phyloP scores from a whole-genome alignment of 371 early-diverging fungal species.

The Mucor saturninus region DNA sequence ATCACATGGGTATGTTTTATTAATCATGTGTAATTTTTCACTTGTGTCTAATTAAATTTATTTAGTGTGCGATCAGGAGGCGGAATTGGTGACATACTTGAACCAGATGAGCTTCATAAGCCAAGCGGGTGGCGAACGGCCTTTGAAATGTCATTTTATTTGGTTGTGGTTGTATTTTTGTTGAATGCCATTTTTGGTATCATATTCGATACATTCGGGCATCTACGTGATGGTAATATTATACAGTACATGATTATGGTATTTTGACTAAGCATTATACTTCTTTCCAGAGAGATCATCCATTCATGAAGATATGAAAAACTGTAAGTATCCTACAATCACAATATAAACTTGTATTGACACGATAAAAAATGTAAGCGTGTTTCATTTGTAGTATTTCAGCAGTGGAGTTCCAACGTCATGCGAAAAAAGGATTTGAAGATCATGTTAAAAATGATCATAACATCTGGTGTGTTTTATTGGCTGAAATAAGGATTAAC shows the following conservation, averaged over 20 bases:
- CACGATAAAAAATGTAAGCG: conserved; percentile 19
- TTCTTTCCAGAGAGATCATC: conserved; percentile 45
- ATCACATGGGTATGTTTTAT: conserved; percentile 52
- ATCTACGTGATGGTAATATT: conserved; percentile 56
- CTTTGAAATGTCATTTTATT: conserved; percentile 61
- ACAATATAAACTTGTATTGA: neutral
- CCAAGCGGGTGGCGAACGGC: conserved; percentile 53
- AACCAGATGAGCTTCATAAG: conserved; percentile 37
- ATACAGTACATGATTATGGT: neutral
- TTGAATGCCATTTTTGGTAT: conserved; percentile 68
- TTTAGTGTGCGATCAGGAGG: conserved; percentile 56
- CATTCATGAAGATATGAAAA: conserved; percentile 57
- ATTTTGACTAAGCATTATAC: neutral
- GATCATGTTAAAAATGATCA: conserved; percentile 60
- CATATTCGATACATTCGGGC: conserved; percentile 67
- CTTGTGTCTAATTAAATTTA: neutral
- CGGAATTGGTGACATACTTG: conserved; percentile 60
- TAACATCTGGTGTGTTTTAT: conserved; percentile 50
- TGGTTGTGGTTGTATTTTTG: conserved; percentile 62
- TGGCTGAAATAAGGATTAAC: neutral
- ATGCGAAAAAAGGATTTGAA: conserved; percentile 57
- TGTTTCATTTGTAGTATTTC: conserved; percentile 64
- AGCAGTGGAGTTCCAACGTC: conserved; percentile 60
- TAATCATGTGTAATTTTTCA: neutral
- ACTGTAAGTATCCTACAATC: conserved; percentile 28